These are phyloP conservation scores for Salix viminalis DNA, from an alignment of 345 rosid species.

Conservation along the genomic window DNA sequence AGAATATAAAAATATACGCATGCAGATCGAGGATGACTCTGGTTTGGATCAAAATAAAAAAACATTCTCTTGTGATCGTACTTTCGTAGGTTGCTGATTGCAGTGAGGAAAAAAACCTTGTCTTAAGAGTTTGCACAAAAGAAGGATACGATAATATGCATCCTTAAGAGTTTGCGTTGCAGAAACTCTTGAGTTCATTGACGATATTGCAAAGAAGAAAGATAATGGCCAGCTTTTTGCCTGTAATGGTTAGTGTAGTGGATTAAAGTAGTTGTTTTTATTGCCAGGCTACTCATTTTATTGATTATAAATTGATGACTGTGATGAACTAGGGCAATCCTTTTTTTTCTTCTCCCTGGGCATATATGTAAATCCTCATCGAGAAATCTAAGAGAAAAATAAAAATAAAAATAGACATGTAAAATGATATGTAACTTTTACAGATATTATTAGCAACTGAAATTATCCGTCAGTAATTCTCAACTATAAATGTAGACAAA, in stretches of 20 bases:
- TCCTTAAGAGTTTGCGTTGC: conserved; percentile 66
- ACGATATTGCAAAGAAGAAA: conserved; percentile 40
- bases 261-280: neutral
- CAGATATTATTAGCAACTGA: too few species aligned
- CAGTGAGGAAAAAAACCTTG: conserved; percentile 70
- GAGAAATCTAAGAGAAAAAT: too few species aligned
- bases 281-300: too few species aligned
- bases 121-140: conserved; percentile 65
- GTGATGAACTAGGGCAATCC: neutral
- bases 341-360: neutral
- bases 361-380: neutral
- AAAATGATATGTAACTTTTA: too few species aligned
- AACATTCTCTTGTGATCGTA: neutral
- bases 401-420: too few species aligned
- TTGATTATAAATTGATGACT: neutral
- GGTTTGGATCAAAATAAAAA: neutral
- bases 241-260: conserved; percentile 55
- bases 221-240: conserved; percentile 92
- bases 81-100: conserved; percentile 14
- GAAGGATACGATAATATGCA: conserved; percentile 76
- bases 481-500: too few species aligned
- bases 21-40: neutral
- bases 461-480: too few species aligned
- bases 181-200: conserved; percentile 65
- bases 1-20: neutral